Percentiles rank a stretch among this genome's conserved stretches.
These are phyloP conservation scores for Aspergillus homomorphus DNA, from an alignment of 495 filamentous ascomycete species.

Conservation along the genomic window DNA sequence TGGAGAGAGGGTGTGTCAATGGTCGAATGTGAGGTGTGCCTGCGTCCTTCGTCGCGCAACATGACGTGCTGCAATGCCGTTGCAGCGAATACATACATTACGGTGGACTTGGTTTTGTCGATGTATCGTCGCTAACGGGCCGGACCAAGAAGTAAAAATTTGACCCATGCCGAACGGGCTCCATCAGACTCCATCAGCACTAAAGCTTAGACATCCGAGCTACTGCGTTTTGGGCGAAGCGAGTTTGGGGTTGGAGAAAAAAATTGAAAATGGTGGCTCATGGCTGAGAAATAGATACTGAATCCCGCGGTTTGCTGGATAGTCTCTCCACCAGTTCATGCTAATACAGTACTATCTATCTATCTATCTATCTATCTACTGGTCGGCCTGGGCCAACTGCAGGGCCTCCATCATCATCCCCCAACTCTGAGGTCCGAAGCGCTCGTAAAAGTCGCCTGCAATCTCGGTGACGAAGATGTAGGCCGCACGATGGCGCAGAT, in stretches of 20 bases:
- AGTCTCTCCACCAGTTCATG: not conserved
- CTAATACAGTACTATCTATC: not conserved
- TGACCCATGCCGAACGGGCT: not conserved
- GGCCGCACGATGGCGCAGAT: constrained; percentile 12
- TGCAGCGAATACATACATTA: not conserved
- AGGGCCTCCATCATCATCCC: constrained; percentile 12
- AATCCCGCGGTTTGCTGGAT: not conserved
- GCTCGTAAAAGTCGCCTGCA: constrained; percentile 19
- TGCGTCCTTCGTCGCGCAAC: not conserved
- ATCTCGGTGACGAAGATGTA: constrained; percentile 20
- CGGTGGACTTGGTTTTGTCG: too few relatives aligned
- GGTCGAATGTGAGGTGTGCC: too few relatives aligned
- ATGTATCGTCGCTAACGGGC: too few relatives aligned
- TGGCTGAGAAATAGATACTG: too few relatives aligned
- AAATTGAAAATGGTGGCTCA: not conserved
- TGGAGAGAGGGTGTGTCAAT: not conserved
- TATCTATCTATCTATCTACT: not conserved
- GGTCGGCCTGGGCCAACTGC: constrained; percentile 1
- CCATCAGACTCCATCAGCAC: not conserved
- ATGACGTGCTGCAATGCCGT: not conserved
- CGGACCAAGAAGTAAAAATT: not conserved
- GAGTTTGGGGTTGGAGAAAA: not conserved
- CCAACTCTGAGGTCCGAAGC: constrained; percentile 16
- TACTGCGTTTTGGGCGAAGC: not conserved
- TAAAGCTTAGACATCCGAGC: not conserved